These are phyloP conservation scores for Penicillium herquei DNA, from an alignment of 495 filamentous ascomycete species.

Conservation along the genomic window DNA sequence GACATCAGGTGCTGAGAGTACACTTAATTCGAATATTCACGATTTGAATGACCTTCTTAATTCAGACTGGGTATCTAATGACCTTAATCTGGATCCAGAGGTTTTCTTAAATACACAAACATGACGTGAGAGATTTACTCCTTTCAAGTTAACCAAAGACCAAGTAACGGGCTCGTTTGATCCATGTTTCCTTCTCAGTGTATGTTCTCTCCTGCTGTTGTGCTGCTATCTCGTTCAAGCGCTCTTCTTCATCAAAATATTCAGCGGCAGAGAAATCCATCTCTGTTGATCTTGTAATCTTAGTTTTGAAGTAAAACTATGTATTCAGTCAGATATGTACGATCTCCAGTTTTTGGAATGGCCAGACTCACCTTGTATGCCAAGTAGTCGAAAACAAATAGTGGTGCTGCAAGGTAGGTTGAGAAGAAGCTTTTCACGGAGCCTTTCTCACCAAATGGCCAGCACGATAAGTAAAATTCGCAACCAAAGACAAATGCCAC, in stretches of 20 bases:
- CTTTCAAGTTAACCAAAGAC: constrained; percentile 21
- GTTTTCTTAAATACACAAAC: constrained; percentile 1
- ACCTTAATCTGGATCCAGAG: constrained; percentile 11
- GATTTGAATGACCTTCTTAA: constrained; percentile 12
- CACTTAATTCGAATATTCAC: constrained; percentile 1
- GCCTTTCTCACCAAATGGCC: constrained; percentile 30
- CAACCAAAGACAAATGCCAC: constrained; percentile 61
- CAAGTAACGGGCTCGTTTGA: constrained; percentile 18
- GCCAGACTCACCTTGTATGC: constrained; percentile 21
- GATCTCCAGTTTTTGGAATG: neutral
- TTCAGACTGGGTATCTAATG: constrained; percentile 9
- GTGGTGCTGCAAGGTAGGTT: constrained; percentile 27
- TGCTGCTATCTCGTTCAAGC: constrained; percentile 9
- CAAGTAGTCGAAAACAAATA: constrained; percentile 29
- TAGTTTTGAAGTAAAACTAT: constrained; percentile 23
- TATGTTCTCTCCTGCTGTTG: constrained; percentile 4
- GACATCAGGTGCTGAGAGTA: constrained; percentile 5
- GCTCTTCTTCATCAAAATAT: constrained; percentile 29
- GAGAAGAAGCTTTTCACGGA: constrained; percentile 30
- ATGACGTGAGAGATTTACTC: neutral
- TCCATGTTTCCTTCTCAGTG: constrained; percentile 7
- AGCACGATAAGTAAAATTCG: constrained; percentile 52
- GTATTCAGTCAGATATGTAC: neutral
- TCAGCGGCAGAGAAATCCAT: constrained; percentile 27
- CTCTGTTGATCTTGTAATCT: constrained; percentile 21